Evolutionary conservation across 768 basidiomycete species (phyloP), one percentile per base, ranked within the genome.

Genomic region (Dioszegia aurantiaca): DNA sequence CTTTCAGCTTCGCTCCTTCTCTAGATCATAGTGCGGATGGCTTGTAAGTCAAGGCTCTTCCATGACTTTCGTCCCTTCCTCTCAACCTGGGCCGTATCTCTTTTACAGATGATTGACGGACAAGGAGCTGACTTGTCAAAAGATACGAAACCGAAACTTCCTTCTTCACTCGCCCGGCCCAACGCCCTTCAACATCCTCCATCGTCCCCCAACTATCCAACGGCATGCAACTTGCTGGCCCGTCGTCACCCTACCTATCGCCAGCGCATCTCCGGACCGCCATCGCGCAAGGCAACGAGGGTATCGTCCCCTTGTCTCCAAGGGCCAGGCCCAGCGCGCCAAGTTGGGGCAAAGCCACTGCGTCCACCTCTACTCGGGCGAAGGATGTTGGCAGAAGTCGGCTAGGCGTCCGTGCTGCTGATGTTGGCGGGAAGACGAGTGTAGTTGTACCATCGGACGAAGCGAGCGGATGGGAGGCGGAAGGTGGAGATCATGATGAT

Each of bases 401-500:
- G 30, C 42, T 55, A 28, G 54, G 39, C 26, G 39, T 28, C 17
- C 12, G 24, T 2, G n/a, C 40, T 26, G n/a, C n/a, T n/a, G n/a
- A n/a, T n/a, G n/a, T n/a, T n/a, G n/a, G n/a, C n/a, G 39, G 52
- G 16, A 26, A 26, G 23, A 41, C 26, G 37, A 42, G 42, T 11
- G 41, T 37, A 16, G 54, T 27, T 37, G 21, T 42, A 33, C 60
- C 60, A n/a, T 61, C 62, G 16, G 44, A 84, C 83, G 37, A 44
- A 11, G 58, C 37, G 19, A 47, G 43, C 8, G 23, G 55, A 49
- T 23, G 57, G 42, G 3, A 41, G 0, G 19, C 80, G 83, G 33
- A 81, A 59, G 33, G 51, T 24, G 23, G 37, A 10, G 85, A 87
- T 10, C 6, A 10, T 64, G 65, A 67, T 6, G 56, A 57, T 36